These are phyloP conservation scores for Perilla frutescens DNA, from an alignment of 257 asterid genomes.

Conservation along the genomic window DNA sequence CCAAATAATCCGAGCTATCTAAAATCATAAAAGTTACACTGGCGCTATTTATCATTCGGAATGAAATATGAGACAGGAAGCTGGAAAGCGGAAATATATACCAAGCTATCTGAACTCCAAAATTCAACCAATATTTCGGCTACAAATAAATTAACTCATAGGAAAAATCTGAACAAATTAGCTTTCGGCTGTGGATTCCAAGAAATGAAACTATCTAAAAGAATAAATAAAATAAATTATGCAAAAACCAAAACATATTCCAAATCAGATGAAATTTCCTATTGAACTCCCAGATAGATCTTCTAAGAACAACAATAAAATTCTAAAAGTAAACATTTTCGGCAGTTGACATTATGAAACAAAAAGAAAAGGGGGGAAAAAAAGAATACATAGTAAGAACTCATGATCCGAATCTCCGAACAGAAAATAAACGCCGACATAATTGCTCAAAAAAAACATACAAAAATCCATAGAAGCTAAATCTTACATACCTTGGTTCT, in stretches of 20 bases:
- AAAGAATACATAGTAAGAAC: neutral
- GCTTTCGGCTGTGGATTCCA: conserved; percentile 11
- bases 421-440: neutral
- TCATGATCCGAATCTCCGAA: conserved; percentile 6
- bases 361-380: neutral
- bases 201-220: conserved; percentile 3
- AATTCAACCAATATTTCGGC: conserved; percentile 28
- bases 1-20: too few relatives aligned
- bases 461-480: conserved; percentile 2
- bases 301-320: too few relatives aligned
- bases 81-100: too few relatives aligned
- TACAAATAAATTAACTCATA: neutral
- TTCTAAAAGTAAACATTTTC: conserved; percentile 8
- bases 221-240: neutral
- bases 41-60: too few relatives aligned
- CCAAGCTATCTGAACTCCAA: conserved; percentile 20
- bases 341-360: conserved; percentile 6
- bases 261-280: too few relatives aligned
- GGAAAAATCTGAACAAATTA: conserved; percentile 9
- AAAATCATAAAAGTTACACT: too few relatives aligned
- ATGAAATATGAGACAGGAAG: too few relatives aligned
- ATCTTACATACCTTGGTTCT: too few relatives aligned
- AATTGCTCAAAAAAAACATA: neutral
- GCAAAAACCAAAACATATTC: conserved; percentile 18
- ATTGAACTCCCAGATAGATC: too few relatives aligned